A percentile compares a stretch with the other conserved stretches of the same genome.
phyloP scores from a whole-genome alignment of 129 eudicot species.

The Flaveria brownii region DNA sequence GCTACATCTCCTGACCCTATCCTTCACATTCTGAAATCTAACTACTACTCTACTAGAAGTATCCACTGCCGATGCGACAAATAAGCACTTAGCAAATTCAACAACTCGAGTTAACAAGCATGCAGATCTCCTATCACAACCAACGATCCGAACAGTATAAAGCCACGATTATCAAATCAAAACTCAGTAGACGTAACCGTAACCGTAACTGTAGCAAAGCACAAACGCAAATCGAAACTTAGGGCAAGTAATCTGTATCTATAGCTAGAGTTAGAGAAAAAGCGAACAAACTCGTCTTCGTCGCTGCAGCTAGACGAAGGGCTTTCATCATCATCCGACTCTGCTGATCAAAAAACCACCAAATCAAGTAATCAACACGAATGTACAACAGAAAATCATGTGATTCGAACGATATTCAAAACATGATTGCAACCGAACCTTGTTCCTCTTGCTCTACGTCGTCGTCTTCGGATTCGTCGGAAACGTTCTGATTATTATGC shows the following conservation, averaged over 20 bases:
- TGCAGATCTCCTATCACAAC: constrained; percentile 41
- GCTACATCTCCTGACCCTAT: constrained; percentile 4
- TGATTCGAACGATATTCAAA: constrained; percentile 8
- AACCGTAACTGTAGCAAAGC: constrained; percentile 5
- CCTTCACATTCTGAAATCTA: background rate
- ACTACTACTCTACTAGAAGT: constrained; percentile 1
- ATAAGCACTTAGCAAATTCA: constrained; percentile 2
- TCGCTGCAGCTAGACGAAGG: constrained; percentile 49
- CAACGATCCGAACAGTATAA: background rate
- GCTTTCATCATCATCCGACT: constrained; percentile 51
- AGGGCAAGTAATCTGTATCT: constrained; percentile 12
- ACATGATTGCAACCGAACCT: constrained; percentile 11
- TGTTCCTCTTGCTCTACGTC: constrained; percentile 32
- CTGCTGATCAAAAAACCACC: constrained; percentile 12
- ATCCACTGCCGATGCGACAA: background rate
- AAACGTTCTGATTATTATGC: constrained; percentile 23
- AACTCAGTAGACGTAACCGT: background rate
- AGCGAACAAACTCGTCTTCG: constrained; percentile 55
- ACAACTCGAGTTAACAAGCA: constrained; percentile 28
- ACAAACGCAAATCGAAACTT: constrained; percentile 18
- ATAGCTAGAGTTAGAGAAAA: constrained; percentile 14
- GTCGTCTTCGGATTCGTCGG: constrained; percentile 29
- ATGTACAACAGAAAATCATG: constrained; percentile 15
- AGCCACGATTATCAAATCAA: constrained; percentile 21
- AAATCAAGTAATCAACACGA: constrained; percentile 22